Base-by-base conservation (phyloP, 2,329 filamentous ascomycete species). In the Penicillium janthinellum region DNA sequence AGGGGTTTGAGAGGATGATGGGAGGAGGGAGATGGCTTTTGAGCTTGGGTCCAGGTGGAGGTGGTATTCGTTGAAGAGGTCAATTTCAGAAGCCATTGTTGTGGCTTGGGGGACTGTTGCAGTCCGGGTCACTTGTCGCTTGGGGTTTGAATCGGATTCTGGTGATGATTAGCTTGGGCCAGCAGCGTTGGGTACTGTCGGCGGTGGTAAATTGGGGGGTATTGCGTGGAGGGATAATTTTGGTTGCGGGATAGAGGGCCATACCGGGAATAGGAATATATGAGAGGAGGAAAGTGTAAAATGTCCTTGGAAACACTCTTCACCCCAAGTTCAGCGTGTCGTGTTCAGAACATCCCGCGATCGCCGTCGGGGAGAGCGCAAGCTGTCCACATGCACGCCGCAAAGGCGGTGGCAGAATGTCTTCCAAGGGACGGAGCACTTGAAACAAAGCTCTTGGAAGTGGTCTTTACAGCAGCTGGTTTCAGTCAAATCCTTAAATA, bases 11-110 rank as follows among this genome's bases (percentile, higher is more conserved):
- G 79, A 73, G n/a, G 79, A 76, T 61, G 81, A 79, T 68, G 67
- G 63, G 59, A 81, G 74, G 20, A 82, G 77, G 64, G 83, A 81
- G 73, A 98, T 83, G 69, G 88, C 82, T 81, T 96, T 96, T 72
- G 89, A 89, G 67, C 87, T 77, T n/a, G 91, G 86, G 81, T 97
- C 90, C 76, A 98, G 85, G 63, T 86, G 82, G 55, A 99, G 82
- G 39, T 92, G 90, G 73, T 96, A 88, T 70, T 92, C 86, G 68
- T 88, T 90, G 84, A 94, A 98, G 68, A 73, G 56, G 56, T 77
- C 74, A 56, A 76, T 69, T 64, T 65, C 66, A 54, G 64, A 67
- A 51, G 69, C 64, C 71, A 73, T 75, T 62, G 60, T 68, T 56
- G 38, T 22, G 53, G 57, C 41, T 31, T 44, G 41, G 20, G 7